A percentile compares a stretch with the other conserved stretches of the same genome.
Evolutionary conservation across 148 eudicot species (phyloP).

Genomic region (Simmondsia chinensis): DNA sequence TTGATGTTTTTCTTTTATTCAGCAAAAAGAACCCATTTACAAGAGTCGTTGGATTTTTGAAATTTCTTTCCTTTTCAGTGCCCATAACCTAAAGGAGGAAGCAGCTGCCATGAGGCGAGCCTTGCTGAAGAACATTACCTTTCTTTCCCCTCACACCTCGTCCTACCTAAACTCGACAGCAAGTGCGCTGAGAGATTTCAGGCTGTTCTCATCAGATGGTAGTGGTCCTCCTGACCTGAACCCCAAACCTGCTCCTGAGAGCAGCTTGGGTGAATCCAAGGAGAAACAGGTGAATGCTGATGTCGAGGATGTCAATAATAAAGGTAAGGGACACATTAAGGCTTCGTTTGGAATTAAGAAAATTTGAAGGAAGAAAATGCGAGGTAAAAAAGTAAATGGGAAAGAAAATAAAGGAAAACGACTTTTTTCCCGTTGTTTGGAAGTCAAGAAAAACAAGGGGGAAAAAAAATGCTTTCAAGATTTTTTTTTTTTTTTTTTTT

Average conservation of each 20-base stretch:
- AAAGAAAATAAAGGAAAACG: no score
- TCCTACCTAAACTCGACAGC: slow-evolving; percentile 8
- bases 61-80: no score
- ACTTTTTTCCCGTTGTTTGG: no score
- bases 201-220: slow-evolving; percentile 44
- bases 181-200: slow-evolving; percentile 5
- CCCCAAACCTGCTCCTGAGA: slow-evolving; percentile 16
- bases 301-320: slow-evolving; percentile 44
- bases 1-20: no score
- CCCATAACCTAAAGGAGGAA: no score
- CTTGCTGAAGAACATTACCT: slow-evolving; percentile 22
- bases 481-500: no score
- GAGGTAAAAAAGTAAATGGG: no score
- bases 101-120: slow-evolving; percentile 49
- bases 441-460: no score
- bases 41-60: no score
- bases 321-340: slow-evolving; percentile 22
- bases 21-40: no score
- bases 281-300: slow-evolving; percentile 9
- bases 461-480: no score
- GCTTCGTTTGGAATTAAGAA: not conserved
- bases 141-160: slow-evolving; percentile 10
- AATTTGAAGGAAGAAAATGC: no score
- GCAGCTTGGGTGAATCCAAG: slow-evolving; percentile 13
- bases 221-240: slow-evolving; percentile 21